A percentile compares a stretch with the other conserved stretches of the same genome.
phyloP scores from a whole-genome alignment of 306 rosid genomes.

The Oxytropis ochrocephala region DNA sequence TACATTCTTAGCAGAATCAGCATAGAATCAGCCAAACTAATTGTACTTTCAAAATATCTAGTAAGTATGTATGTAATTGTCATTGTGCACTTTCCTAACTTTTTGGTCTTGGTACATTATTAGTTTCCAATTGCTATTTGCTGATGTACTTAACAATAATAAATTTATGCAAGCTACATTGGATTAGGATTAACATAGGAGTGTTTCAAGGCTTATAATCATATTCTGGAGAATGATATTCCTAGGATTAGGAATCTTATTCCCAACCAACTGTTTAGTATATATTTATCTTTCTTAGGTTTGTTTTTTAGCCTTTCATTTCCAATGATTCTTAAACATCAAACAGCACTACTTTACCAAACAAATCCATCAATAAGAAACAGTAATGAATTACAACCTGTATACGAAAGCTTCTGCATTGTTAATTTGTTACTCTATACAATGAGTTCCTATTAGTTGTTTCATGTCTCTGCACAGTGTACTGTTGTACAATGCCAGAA shows the following conservation, averaged over 20 bases:
- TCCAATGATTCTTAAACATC: neutral
- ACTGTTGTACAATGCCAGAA: neutral
- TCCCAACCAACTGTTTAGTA: too few species aligned
- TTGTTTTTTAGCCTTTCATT: neutral
- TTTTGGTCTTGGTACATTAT: neutral
- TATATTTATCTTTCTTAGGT: too few species aligned
- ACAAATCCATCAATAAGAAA: neutral
- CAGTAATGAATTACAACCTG: neutral
- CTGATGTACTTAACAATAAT: too few species aligned
- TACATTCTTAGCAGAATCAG: neutral
- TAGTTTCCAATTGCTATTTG: neutral
- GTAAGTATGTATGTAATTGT: neutral
- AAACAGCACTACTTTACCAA: neutral
- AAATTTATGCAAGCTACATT: too few species aligned
- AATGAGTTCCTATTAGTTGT: neutral
- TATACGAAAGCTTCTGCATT: neutral
- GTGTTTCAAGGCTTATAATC: too few species aligned
- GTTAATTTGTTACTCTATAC: neutral
- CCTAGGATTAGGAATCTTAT: too few species aligned
- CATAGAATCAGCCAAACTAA: neutral
- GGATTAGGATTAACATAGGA: too few species aligned
- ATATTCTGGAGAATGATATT: too few species aligned
- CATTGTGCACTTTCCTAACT: conserved; percentile 17
- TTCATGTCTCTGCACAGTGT: conserved; percentile 17
- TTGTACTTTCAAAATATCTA: conserved; percentile 2